phyloP scores from a whole-genome alignment of 2,329 filamentous ascomycete species.

The Penicillium sp. region DNA sequence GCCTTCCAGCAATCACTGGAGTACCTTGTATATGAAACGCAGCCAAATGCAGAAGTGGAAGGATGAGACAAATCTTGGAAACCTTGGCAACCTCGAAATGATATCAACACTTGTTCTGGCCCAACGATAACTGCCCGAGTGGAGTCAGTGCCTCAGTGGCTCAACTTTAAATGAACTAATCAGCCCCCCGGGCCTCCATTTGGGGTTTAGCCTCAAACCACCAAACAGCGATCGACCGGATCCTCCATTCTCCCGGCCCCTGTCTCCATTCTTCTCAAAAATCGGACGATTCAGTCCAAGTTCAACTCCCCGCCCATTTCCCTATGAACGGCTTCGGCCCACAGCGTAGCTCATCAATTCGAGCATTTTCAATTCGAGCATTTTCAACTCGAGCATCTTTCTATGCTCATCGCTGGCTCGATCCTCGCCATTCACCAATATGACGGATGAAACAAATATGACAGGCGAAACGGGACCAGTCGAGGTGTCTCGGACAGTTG shows the following conservation, averaged over 20 bases:
- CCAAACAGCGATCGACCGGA: not conserved
- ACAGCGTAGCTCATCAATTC: not conserved
- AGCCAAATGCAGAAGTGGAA: not conserved
- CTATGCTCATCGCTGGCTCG: not conserved
- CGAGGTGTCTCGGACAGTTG: not conserved
- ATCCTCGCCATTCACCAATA: not conserved
- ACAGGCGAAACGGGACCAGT: not conserved
- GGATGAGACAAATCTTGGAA: not conserved
- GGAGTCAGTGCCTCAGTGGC: too few relatives aligned
- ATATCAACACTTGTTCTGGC: not conserved
- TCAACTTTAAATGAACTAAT: not conserved
- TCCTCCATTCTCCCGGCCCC: not conserved
- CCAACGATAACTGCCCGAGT: not conserved
- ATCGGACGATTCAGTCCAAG: not conserved
- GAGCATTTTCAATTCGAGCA: not conserved
- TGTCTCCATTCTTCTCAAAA: not conserved
- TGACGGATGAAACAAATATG: not conserved
- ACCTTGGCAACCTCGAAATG: not conserved
- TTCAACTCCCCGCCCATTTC: not conserved
- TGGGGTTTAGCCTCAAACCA: not conserved
- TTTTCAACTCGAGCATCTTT: not conserved
- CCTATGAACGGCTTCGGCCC: not conserved
- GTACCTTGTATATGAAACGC: too few relatives aligned
- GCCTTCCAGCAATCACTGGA: not conserved
- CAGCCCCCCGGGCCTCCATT: not conserved